Base-by-base conservation (phyloP, 495 filamentous ascomycete genomes). In the Aspergillus sparsus region DNA sequence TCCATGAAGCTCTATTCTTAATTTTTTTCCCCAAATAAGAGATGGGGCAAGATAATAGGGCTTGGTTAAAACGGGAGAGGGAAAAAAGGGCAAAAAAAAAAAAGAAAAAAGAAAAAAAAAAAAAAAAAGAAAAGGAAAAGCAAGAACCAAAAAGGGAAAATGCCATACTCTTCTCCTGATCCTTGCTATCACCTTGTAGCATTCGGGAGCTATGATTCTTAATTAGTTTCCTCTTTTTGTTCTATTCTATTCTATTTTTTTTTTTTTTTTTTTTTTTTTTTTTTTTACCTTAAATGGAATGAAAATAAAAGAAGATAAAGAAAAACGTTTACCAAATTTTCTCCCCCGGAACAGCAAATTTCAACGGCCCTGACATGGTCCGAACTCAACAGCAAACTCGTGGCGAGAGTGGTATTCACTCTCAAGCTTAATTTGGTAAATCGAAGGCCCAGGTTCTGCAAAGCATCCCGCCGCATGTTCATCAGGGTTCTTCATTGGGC, bases 341-440 rank as follows among this genome's bases (percentile, higher is more conserved):
- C 45, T 52, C 51, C 44, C 53, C 59, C 46, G 62, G 53, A 55
- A 58, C 47, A 58, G 34, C 18, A 32, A 52, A 49, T 49, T 27
- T 55, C 52, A 59, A 58, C 57, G 66, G 66, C 70, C 73, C 74
- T 74, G 71, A 58, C 70, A 73, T 67, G 61, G 62, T 62, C 67
- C 60, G 60, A 64, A 62, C 67, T 62, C 54, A 64, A 68, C 64
- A 65, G 61, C 57, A 69, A 67, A 58, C 71, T 76, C 72, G 71
- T 76, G 75, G 73, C 70, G 55, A 70, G 53, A 59, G 66, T 63
- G 60, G 61, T 66, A 62, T 64, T 70, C 53, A 46, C 37, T 60
- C 55, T 57, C 62, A 63, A 66, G 62, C 63, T 64, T 64, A 64
- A 66, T 62, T 62, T 61, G 66, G 64, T 62, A 60, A 64, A 53